Evolutionary conservation across 257 asterid genomes (phyloP), one percentile per base, ranked within the genome.

Genomic region (Knoxia roxburghii): DNA sequence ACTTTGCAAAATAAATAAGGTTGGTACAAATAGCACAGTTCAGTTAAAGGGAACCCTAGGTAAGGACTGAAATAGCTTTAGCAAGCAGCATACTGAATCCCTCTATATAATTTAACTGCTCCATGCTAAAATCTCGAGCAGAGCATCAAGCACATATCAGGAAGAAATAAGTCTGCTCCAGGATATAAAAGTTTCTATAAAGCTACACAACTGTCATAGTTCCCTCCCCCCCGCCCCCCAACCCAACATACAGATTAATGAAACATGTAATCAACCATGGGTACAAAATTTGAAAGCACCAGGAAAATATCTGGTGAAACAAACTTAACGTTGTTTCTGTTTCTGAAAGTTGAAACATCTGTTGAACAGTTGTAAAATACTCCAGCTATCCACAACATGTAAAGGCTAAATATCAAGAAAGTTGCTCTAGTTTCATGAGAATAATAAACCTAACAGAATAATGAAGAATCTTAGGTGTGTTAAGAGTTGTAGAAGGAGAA

Each of bases 11-110:
- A 27, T 18, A 56, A 41, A 60, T 26, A n/a, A n/a, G n/a, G n/a
- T n/a, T n/a, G n/a, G n/a, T n/a, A n/a, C n/a, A n/a, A n/a, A n/a
- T n/a, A n/a, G n/a, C n/a, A n/a, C n/a, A n/a, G n/a, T n/a, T n/a
- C 23, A 35, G 32, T 39, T 23, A 67, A 49, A 24, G 30, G 50
- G 39, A 29, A 24, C 63, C 60, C 52, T 53, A 41, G 3, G 39
- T 7, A 32, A 67, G 24, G 35, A 67, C 23, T 56, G 51, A 69
- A 46, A 58, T 21, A 58, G 57, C 55, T 57, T 55, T 41, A 69
- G 61, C 53, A 45, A 51, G 24, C 59, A 58, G 15, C 17, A 7
- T 45, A 32, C 20, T 12, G 11, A 35, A 53, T 24, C 46, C 32
- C 41, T 24, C 41, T 41, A 20, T 17, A 54, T 54, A 68, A n/a